These are phyloP conservation scores for Mrakiaceae sp. DNA, from an alignment of 1,284 basidiomycete genomes.

Conservation along the genomic window DNA sequence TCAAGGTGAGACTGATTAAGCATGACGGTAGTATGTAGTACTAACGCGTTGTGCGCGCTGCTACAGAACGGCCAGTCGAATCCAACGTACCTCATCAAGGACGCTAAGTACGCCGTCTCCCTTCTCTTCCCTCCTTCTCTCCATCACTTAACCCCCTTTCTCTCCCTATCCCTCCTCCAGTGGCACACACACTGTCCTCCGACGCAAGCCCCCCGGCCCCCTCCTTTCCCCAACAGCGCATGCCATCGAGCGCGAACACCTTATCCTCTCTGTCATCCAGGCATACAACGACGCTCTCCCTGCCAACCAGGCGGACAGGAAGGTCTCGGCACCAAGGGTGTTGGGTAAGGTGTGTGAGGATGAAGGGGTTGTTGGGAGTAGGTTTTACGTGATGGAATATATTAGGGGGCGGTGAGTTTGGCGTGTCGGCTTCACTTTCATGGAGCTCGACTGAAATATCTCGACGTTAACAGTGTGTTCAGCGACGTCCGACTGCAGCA, in stretches of 20 bases:
- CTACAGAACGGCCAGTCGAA: slow-evolving; percentile 53
- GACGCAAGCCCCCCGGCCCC: slow-evolving; percentile 84
- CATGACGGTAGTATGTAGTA: slow-evolving; percentile 7
- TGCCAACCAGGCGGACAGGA: slow-evolving; percentile 21
- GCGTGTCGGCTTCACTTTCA: too few species aligned
- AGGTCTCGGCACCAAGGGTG: slow-evolving; percentile 75
- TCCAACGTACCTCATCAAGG: slow-evolving; percentile 84
- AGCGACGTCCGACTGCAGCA: slow-evolving; percentile 68
- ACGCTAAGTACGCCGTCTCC: slow-evolving; percentile 37
- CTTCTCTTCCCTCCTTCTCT: slow-evolving; percentile 12
- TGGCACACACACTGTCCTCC: slow-evolving; percentile 62
- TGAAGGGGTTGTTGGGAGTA: slow-evolving; percentile 61
- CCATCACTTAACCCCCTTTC: slow-evolving; percentile 12
- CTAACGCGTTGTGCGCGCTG: neutral
- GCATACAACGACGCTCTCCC: slow-evolving; percentile 46
- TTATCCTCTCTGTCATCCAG: slow-evolving; percentile 63
- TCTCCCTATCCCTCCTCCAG: slow-evolving; percentile 31
- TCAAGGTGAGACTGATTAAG: slow-evolving; percentile 53
- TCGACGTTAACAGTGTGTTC: slow-evolving; percentile 47
- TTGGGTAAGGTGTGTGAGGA: slow-evolving; percentile 68
- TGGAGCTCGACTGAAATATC: too few species aligned
- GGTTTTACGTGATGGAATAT: slow-evolving; percentile 95
- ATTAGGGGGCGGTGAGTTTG: slow-evolving; percentile 53
- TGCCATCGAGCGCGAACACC: slow-evolving; percentile 85
- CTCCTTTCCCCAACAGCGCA: slow-evolving; percentile 82